Evolutionary conservation across 306 rosid species (phyloP).

Genomic region (Corylus americana): DNA sequence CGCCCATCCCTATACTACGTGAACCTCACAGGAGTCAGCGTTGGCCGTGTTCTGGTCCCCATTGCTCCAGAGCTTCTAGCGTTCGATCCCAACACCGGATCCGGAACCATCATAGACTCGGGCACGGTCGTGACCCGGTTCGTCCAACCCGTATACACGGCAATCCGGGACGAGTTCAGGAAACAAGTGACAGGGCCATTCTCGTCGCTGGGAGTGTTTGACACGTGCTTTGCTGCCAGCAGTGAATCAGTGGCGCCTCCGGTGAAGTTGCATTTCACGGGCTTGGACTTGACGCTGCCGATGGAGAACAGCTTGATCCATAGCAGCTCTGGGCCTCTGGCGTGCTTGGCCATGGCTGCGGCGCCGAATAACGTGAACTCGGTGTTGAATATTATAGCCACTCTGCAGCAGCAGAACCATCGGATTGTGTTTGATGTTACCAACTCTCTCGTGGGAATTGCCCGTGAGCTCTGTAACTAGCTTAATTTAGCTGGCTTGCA

Average conservation of each 20-base stretch:
- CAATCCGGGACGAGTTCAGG: constrained; percentile 78
- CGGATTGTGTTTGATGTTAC: constrained; percentile 81
- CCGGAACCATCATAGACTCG: constrained; percentile 88
- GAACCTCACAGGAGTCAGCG: constrained; percentile 70
- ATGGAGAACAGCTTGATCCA: constrained; percentile 81
- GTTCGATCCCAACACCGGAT: constrained; percentile 62
- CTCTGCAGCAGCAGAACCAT: constrained; percentile 87
- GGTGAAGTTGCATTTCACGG: constrained; percentile 56
- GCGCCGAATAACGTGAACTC: constrained; percentile 81
- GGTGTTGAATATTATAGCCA: constrained; percentile 85
- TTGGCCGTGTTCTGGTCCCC: constrained; percentile 57
- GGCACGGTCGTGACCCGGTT: constrained; percentile 86
- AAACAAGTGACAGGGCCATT: constrained; percentile 65
- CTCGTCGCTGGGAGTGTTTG: constrained; percentile 76
- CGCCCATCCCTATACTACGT: constrained; percentile 82
- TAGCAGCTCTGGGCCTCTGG: constrained; percentile 74
- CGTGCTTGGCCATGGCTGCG: constrained; percentile 92
- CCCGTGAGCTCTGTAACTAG: constrained; percentile 88
- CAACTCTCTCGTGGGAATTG: constrained; percentile 73
- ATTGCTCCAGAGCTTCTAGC: constrained; percentile 39
- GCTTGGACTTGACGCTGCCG: constrained; percentile 64
- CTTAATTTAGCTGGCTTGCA: constrained; percentile 9
- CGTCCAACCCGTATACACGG: constrained; percentile 59
- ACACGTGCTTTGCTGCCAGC: constrained; percentile 66
- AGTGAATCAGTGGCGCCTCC: constrained; percentile 54